Base-by-base conservation (phyloP, 2,329 filamentous ascomycete genomes). In the Aspergillus floridensis region DNA sequence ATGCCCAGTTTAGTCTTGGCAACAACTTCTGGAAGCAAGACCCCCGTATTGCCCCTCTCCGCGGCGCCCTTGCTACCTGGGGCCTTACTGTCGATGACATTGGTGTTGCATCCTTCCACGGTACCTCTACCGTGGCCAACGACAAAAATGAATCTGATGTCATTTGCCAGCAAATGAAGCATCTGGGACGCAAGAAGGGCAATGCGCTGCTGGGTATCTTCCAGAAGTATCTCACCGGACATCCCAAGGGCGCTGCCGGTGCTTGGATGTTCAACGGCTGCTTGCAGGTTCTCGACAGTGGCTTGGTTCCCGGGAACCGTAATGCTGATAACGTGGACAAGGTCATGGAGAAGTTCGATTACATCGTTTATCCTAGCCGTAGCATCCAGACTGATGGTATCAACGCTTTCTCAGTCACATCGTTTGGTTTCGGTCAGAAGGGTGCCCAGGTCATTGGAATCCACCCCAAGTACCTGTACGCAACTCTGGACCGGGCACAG, bases 211-310 rank as follows among this genome's bases (percentile, higher is more conserved):
- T 98, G 65, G 95, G 93, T 82, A 93, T 99, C 76, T 99, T 98
- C 90, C 95, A 99, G 81, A 99, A 99, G 80, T 98, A 96, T 78
- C 88, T 99, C 63, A 99, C 96, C 57, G 95, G 95, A 77, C 95
- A 99, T 76, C 95, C 95, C 72, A 99, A 99, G 87, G 95, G 95
- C 88, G 93, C 95, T 71, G 95, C 95, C 61, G 95, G 95, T 82
- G 95, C 93, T 52, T 99, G 95, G 93, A 99, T 99, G 95, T 88
- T 99, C 85, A 99, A 99, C 82, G 95, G 95, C 66, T 95, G 91
- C 76, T 82, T 99, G 75, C 95, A 99, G 77, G 92, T 97, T 49
- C 86, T 99, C 70, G 96, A 98, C 82, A 89, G 85, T 54, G 95
- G 95, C 72, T 83, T 99, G 53, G 93, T 99, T 24, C 95, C 95